phyloP scores from a whole-genome alignment of 768 basidiomycete genomes.

The Rhizopogon vesiculosus region DNA sequence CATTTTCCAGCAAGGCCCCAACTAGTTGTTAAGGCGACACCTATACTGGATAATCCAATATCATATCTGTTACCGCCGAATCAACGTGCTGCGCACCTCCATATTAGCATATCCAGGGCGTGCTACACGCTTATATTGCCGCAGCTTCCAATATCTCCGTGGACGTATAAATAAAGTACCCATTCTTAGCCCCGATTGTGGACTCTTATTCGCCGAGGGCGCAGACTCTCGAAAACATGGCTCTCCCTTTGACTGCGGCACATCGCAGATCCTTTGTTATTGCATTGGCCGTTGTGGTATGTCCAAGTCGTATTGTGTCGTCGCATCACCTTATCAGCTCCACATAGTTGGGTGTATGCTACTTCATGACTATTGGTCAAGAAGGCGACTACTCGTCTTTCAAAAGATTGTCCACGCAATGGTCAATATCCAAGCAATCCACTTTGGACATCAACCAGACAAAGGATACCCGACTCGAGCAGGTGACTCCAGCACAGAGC shows the following conservation, averaged over 20 bases:
- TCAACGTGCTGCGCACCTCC: conserved; percentile 5
- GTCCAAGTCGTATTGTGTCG: not conserved
- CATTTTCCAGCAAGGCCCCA: not conserved
- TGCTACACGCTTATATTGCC: too few species aligned
- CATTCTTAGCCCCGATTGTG: not conserved
- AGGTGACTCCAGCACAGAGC: not conserved
- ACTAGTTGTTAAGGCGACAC: not conserved
- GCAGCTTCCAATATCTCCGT: not conserved
- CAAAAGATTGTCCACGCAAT: conserved; percentile 1
- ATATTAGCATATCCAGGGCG: not conserved
- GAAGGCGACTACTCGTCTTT: conserved; percentile 1
- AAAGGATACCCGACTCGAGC: not conserved
- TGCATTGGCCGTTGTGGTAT: conserved; percentile 21
- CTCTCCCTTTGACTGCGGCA: conserved; percentile 19
- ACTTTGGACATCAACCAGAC: not conserved
- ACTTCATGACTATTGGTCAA: conserved; percentile 14
- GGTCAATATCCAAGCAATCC: not conserved
- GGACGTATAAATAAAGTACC: conserved; percentile 3
- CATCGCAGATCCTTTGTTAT: conserved; percentile 26
- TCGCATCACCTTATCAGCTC: not conserved
- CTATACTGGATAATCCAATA: not conserved
- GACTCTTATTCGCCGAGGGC: not conserved
- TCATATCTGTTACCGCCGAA: not conserved
- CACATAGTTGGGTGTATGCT: conserved; percentile 15
- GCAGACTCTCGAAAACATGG: conserved; percentile 10